Conservation (phyloP, 2,329 filamentous ascomycete genomes). For the Periglandula ipomoeae region DNA sequence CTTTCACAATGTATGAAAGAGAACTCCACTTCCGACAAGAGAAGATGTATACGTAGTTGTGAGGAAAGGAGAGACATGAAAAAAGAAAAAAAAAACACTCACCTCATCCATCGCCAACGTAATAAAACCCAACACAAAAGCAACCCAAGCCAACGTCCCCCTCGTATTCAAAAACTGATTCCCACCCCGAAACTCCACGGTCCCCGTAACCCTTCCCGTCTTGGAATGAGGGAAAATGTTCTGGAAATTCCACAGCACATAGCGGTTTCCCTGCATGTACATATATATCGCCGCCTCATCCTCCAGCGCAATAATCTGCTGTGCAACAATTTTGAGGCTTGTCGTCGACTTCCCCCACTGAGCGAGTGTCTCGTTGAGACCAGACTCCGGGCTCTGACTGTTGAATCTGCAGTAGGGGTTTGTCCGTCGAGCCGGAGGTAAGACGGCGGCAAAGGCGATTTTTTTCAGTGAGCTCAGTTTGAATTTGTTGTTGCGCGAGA, state of each 20-base stretch:
- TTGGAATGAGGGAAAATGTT: constrained; percentile 29
- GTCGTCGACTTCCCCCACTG: constrained; percentile 19
- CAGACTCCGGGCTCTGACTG: constrained; percentile 21
- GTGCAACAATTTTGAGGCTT: constrained; percentile 19
- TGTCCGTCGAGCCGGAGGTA: constrained; percentile 23
- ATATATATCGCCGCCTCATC: constrained; percentile 23
- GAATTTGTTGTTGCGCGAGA: constrained; percentile 24
- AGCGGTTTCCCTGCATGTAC: constrained; percentile 30
- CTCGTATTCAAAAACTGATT: constrained; percentile 29
- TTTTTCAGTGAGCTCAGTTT: constrained; percentile 24
- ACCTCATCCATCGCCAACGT: constrained; percentile 27
- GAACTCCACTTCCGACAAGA: too few relatives aligned
- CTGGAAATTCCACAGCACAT: constrained; percentile 32
- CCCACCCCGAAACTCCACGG: constrained; percentile 30
- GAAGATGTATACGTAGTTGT: not conserved
- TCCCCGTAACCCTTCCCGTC: constrained; percentile 27
- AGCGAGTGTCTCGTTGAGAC: constrained; percentile 18
- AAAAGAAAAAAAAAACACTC: constrained; percentile 6
- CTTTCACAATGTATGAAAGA: too few relatives aligned
- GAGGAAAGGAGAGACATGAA: not conserved
- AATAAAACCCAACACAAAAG: constrained; percentile 29
- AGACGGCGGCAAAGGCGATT: constrained; percentile 27
- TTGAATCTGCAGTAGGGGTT: constrained; percentile 28
- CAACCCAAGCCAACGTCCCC: constrained; percentile 29
- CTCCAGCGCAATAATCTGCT: constrained; percentile 17